Evolutionary conservation across 208 protist genomes (phyloP).

Genomic region (Crithidia thermophila): DNA sequence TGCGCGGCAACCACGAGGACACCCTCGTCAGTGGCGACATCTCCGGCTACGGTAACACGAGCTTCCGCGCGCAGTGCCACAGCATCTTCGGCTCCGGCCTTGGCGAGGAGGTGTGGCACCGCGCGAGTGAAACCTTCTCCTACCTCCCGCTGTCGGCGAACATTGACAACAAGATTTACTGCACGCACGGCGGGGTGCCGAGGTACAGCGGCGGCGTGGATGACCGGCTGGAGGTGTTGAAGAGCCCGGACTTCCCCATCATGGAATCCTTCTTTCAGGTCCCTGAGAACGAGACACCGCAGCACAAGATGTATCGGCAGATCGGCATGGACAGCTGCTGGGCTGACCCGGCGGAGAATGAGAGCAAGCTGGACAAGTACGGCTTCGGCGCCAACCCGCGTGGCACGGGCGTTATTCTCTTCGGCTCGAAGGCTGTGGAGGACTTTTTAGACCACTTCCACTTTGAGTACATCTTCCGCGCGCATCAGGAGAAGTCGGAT

Average conservation of each 20-base stretch:
- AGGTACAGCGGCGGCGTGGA: constrained; percentile 85
- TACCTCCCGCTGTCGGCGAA: constrained; percentile 91
- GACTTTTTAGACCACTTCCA: constrained; percentile 86
- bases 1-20: constrained; percentile 95
- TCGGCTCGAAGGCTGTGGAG: constrained; percentile 85
- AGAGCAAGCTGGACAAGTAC: constrained; percentile 72
- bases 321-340: constrained; percentile 92
- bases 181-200: constrained; percentile 94
- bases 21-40: constrained; percentile 93
- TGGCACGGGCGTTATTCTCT: constrained; percentile 87
- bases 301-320: constrained; percentile 68
- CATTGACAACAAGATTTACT: constrained; percentile 94
- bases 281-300: constrained; percentile 61
- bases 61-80: constrained; percentile 91
- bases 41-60: constrained; percentile 85
- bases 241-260: constrained; percentile 72
- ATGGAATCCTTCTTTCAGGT: constrained; percentile 89
- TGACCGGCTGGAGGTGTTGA: constrained; percentile 69
- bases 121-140: constrained; percentile 84
- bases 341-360: constrained; percentile 91
- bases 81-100: constrained; percentile 73
- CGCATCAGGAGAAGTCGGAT: constrained; percentile 93
- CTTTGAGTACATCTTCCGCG: constrained; percentile 93
- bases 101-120: constrained; percentile 89
- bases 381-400: constrained; percentile 90